Percentiles rank a stretch among this genome's conserved stretches.
phyloP scores from a whole-genome alignment of 768 basidiomycete species.

The Leccinum boreale region DNA sequence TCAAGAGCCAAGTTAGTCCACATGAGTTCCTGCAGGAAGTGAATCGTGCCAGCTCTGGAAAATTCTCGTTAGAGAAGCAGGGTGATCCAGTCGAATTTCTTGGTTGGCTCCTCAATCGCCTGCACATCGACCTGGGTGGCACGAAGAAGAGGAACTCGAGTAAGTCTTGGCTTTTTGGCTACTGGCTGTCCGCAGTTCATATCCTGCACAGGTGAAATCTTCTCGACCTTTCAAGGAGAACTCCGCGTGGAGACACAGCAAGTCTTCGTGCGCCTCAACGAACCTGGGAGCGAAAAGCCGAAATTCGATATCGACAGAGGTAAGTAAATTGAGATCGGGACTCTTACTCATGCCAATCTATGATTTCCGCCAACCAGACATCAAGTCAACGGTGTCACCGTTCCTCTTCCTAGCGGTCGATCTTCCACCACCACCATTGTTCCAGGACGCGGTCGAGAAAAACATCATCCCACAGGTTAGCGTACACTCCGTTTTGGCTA shows the following conservation, averaged over 20 bases:
- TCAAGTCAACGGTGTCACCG: constrained; percentile 79
- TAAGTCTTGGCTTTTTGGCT: constrained; percentile 38
- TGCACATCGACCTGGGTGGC: constrained; percentile 94
- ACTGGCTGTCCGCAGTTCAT: constrained; percentile 18
- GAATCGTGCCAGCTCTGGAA: constrained; percentile 80
- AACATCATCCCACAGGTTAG: constrained; percentile 99
- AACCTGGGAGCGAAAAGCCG: constrained; percentile 74
- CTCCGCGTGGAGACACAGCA: constrained; percentile 91
- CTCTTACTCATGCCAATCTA: constrained; percentile 13
- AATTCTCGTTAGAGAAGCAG: constrained; percentile 90
- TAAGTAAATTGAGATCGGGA: constrained; percentile 33
- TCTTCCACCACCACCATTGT: constrained; percentile 94
- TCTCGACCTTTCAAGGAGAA: constrained; percentile 92
- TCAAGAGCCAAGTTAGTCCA: constrained; percentile 98
- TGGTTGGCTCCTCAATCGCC: constrained; percentile 89
- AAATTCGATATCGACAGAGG: constrained; percentile 94
- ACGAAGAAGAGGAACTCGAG: constrained; percentile 90
- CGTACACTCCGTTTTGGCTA: constrained; percentile 83
- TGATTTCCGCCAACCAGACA: constrained; percentile 52
- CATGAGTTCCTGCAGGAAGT: constrained; percentile 99
- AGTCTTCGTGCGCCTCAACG: constrained; percentile 79
- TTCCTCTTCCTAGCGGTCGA: constrained; percentile 96
- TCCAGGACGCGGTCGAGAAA: constrained; percentile 94
- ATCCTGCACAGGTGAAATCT: constrained; percentile 70
- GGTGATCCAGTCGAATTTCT: constrained; percentile 97